Base-by-base conservation (phyloP, 345 rosid genomes). In the Chamaenerion angustifolium region DNA sequence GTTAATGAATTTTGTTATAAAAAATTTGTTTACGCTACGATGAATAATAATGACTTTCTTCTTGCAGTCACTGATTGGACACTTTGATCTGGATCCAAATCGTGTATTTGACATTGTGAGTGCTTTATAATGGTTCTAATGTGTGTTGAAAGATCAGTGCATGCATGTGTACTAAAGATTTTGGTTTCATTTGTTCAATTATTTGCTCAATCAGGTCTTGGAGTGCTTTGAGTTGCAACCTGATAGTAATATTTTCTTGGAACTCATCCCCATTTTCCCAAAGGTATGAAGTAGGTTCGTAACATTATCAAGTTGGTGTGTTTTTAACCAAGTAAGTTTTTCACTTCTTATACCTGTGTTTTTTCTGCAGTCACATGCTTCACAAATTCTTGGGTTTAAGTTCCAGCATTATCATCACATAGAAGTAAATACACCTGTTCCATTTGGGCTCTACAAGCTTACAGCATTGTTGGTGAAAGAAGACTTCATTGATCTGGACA, bases 21-120 rank as follows among this genome's bases (percentile, higher is more conserved):
- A 46, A 21, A 21, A 4, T 21, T 58, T 49, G 12, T 42, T 16
- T 37, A 6, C 18, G 54, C 37, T 59, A 59, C 70, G 69, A 61
- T 63, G 11, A 6, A 13, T 10, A 10, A 46, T 46, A 43, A 37
- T 65, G 18, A 40, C 63, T 44, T 54, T 31, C 51, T 48, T 50
- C 51, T 45, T 77, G 80, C 94, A 93, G 99, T 93, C 99, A 49
- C 66, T 93, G 57, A 93, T 93, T 65, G 99, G 99, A 48, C 99
- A 93, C 64, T 93, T 93, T 64, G 99, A 93, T 79, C 70, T 93
- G 66, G 99, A 93, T 60, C 99, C 96, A 0, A 93, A 93, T 61
- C 99, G 96, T 64, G 99, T 93, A 75, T 93, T 93, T 51, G 99
- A 93, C 72, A 79, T 93, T 58, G 99, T 93, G 82, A 88, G 99